Evolutionary conservation across 176 grass and related monocot genomes (phyloP).

Genomic region (Guadua angustifolia): DNA sequence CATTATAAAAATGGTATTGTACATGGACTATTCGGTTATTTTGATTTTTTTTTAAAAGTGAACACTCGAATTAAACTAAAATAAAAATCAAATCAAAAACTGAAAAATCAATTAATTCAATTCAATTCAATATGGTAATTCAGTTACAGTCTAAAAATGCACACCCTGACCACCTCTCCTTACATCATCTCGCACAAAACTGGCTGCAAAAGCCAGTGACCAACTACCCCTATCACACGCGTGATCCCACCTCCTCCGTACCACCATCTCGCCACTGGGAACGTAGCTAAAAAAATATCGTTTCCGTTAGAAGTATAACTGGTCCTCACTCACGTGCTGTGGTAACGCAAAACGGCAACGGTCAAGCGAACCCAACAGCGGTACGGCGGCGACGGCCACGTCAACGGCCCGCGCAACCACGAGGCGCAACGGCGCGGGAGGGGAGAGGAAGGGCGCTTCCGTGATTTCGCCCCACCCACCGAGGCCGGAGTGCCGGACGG

Average conservation of each 20-base stretch:
- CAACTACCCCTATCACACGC: neutral
- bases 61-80: too few species aligned
- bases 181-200: neutral
- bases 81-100: too few species aligned
- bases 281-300: neutral
- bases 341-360: constrained; percentile 38
- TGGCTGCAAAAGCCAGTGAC: neutral
- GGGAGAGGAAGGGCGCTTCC: constrained; percentile 2
- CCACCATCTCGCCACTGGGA: neutral
- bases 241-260: neutral
- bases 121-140: too few species aligned
- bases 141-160: too few species aligned
- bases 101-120: too few species aligned
- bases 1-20: too few species aligned
- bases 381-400: neutral
- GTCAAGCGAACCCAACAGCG: constrained; percentile 30
- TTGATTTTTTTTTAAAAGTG: too few species aligned
- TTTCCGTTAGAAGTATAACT: neutral
- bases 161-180: too few species aligned
- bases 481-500: neutral
- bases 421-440: neutral
- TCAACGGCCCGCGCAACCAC: constrained; percentile 24
- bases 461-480: constrained; percentile 26
- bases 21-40: too few species aligned
- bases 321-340: neutral